phyloP scores from a whole-genome alignment of 2,329 filamentous ascomycete species.

The Canariomyces notabilis region DNA sequence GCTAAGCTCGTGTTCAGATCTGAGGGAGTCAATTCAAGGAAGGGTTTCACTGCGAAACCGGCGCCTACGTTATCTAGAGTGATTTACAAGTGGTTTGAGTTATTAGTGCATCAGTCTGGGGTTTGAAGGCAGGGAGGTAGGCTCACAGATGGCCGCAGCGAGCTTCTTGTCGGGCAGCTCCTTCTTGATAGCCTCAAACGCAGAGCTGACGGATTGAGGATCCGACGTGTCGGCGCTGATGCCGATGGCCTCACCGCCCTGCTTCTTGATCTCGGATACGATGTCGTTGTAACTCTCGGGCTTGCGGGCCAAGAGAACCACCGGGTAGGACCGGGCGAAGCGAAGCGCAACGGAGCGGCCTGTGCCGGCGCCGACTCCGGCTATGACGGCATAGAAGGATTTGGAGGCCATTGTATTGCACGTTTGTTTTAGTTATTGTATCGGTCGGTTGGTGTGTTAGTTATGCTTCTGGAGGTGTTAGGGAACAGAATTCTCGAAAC shows the following conservation, averaged over 20 bases:
- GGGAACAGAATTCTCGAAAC: neutral
- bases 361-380: constrained; percentile 68
- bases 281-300: constrained; percentile 61
- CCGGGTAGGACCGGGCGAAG: constrained; percentile 62
- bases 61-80: constrained; percentile 61
- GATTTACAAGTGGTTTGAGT: neutral
- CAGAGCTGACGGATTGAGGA: constrained; percentile 45
- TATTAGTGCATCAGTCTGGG: neutral
- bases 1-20: constrained; percentile 46
- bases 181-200: constrained; percentile 58
- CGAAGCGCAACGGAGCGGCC: constrained; percentile 42
- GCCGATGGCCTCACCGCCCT: constrained; percentile 65
- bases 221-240: constrained; percentile 62
- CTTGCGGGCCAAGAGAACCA: constrained; percentile 68
- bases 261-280: constrained; percentile 61
- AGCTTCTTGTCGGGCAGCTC: constrained; percentile 52
- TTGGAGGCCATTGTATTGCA: constrained; percentile 29
- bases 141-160: constrained; percentile 56
- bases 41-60: constrained; percentile 49
- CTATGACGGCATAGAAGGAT: constrained; percentile 60
- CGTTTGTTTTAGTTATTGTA: neutral
- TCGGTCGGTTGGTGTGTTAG: neutral
- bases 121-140: neutral
- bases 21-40: constrained; percentile 49
- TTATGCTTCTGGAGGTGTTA: neutral